phyloP scores from a whole-genome alignment of 306 rosid genomes.

The Inga leiocalycina region DNA sequence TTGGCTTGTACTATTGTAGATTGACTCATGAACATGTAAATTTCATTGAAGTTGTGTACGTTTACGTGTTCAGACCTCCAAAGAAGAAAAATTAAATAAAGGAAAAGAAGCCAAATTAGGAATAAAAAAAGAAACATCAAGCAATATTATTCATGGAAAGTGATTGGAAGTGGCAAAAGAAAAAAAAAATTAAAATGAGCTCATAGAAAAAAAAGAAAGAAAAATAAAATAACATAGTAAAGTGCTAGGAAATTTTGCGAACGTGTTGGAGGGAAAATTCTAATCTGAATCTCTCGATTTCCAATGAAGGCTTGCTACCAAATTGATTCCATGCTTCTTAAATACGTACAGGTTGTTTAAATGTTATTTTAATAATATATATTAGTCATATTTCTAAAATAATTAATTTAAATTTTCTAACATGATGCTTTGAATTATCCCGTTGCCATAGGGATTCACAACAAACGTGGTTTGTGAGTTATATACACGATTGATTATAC shows the following conservation, averaged over 20 bases:
- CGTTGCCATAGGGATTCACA: too few relatives aligned
- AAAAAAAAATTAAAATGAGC: too few relatives aligned
- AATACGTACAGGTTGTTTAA: neutral
- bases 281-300: neutral
- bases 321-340: neutral
- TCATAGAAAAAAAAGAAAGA: too few relatives aligned
- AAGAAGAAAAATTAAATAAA: too few relatives aligned
- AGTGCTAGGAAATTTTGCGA: neutral
- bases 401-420: neutral
- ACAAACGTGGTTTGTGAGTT: too few relatives aligned
- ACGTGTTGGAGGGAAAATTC: neutral
- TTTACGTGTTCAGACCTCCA: too few relatives aligned
- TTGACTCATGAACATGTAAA: too few relatives aligned
- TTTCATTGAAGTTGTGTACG: too few relatives aligned
- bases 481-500: too few relatives aligned
- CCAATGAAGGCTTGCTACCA: neutral
- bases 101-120: neutral
- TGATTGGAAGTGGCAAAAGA: neutral
- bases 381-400: neutral
- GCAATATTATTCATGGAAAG: conserved; percentile 15
- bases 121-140: neutral
- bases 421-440: neutral
- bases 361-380: neutral
- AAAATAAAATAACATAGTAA: neutral
- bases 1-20: too few relatives aligned